These are phyloP conservation scores for Rhododendron molle DNA, from an alignment of 148 eudicot species.

Conservation along the genomic window DNA sequence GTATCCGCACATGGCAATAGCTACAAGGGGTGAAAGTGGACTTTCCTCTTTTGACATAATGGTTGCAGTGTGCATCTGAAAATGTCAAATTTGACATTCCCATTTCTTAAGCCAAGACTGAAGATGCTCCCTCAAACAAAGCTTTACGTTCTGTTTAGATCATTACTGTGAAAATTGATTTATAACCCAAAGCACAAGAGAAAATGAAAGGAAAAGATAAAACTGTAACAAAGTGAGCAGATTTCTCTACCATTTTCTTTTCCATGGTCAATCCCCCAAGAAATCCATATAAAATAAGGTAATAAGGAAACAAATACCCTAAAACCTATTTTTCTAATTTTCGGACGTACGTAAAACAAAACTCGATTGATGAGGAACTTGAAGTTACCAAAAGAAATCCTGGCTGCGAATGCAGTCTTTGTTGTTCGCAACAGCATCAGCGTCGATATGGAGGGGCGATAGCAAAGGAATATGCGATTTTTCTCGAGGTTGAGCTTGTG, in stretches of 20 bases:
- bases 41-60: no score
- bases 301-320: background rate
- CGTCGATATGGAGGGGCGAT: conserved; percentile 17
- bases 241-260: background rate
- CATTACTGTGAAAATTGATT: background rate
- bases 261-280: background rate
- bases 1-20: no score
- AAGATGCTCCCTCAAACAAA: background rate
- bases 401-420: conserved; percentile 74
- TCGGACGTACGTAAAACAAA: background rate
- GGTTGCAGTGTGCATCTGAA: no score
- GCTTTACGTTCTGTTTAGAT: background rate
- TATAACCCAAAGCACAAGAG: background rate
- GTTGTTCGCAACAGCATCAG: conserved; percentile 30
- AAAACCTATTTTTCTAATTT: background rate
- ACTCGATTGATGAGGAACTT: background rate
- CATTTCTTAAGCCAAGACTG: background rate
- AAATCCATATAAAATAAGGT: background rate
- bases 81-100: background rate
- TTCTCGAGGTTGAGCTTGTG: conserved; percentile 18
- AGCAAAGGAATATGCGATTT: conserved; percentile 13
- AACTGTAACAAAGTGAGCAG: background rate
- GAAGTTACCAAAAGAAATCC: conserved; percentile 82
- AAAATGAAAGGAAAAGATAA: background rate
- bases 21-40: no score